Conservation (phyloP, 2,329 filamentous ascomycete species). For the Apiospora phragmitis region DNA sequence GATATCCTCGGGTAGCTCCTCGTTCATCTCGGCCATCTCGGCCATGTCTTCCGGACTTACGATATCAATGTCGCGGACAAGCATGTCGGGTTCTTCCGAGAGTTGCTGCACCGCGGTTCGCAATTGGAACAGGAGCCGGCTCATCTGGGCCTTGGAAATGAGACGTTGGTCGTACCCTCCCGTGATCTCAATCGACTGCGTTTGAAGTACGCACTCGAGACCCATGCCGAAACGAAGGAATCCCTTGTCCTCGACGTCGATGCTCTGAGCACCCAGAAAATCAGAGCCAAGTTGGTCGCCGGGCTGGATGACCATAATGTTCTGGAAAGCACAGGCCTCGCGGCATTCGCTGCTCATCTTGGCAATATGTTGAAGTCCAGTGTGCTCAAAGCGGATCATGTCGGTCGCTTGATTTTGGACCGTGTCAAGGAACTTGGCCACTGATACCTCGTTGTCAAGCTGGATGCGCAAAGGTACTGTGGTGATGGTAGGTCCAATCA, state of each 20-base stretch:
- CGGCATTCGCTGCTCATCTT: neutral
- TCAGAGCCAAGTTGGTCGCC: neutral
- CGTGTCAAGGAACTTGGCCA: conserved; percentile 41
- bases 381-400: conserved; percentile 12
- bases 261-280: conserved; percentile 12
- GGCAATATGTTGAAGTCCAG: conserved; percentile 1
- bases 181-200: conserved; percentile 8
- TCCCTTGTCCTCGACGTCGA: neutral
- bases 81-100: neutral
- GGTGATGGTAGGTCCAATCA: conserved; percentile 33
- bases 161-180: conserved; percentile 8
- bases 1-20: neutral
- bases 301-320: conserved; percentile 9
- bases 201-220: conserved; percentile 1
- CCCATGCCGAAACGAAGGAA: neutral
- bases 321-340: conserved; percentile 3
- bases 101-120: conserved; percentile 17
- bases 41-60: conserved; percentile 14
- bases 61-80: conserved; percentile 14
- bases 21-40: conserved; percentile 12
- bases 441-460: conserved; percentile 27
- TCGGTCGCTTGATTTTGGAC: conserved; percentile 15
- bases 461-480: conserved; percentile 41
- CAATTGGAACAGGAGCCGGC: conserved; percentile 11
- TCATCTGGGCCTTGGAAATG: conserved; percentile 13